These are phyloP conservation scores for Quaeritorhiza haematococci DNA, from an alignment of 371 early-diverging fungal species.

Conservation along the genomic window DNA sequence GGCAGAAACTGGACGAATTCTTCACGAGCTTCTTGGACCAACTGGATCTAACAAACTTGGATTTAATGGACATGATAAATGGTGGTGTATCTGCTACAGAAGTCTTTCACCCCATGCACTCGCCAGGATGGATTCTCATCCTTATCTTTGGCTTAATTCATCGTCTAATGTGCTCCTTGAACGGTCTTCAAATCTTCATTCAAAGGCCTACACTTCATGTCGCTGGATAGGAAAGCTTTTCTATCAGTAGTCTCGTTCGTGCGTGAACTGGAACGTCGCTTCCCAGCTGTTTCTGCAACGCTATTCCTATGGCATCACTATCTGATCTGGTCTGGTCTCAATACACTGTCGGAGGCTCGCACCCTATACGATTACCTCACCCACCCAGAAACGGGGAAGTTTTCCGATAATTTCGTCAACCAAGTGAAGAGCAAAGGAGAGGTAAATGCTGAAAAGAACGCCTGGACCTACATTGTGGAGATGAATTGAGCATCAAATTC, in stretches of 20 bases:
- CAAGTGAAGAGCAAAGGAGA: conserved; percentile 33
- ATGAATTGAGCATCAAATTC: conserved; percentile 1
- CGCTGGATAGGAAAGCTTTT: conserved; percentile 9
- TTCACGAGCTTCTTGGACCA: conserved; percentile 16
- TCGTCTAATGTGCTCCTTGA: too few species aligned
- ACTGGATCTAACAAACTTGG: conserved; percentile 14
- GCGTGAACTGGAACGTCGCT: conserved; percentile 4
- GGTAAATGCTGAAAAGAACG: conserved; percentile 5
- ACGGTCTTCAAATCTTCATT: neutral
- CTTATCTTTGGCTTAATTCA: too few species aligned
- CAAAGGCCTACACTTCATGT: conserved; percentile 10
- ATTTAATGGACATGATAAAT: conserved; percentile 1
- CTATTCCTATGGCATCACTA: conserved; percentile 20
- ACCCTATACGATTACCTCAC: conserved; percentile 26
- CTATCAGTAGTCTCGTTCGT: conserved; percentile 9
- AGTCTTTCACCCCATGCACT: too few species aligned
- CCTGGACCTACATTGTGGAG: neutral
- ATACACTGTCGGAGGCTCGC: conserved; percentile 1
- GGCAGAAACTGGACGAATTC: conserved; percentile 17
- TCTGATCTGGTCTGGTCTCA: conserved; percentile 12
- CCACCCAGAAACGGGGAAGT: conserved; percentile 31
- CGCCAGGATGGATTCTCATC: too few species aligned
- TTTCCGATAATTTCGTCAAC: conserved; percentile 24
- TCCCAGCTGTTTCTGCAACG: conserved; percentile 6
- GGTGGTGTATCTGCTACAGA: conserved; percentile 5